Evolutionary conservation across 2,329 filamentous ascomycete genomes (phyloP).

Genomic region (Arachnomyces sp.): DNA sequence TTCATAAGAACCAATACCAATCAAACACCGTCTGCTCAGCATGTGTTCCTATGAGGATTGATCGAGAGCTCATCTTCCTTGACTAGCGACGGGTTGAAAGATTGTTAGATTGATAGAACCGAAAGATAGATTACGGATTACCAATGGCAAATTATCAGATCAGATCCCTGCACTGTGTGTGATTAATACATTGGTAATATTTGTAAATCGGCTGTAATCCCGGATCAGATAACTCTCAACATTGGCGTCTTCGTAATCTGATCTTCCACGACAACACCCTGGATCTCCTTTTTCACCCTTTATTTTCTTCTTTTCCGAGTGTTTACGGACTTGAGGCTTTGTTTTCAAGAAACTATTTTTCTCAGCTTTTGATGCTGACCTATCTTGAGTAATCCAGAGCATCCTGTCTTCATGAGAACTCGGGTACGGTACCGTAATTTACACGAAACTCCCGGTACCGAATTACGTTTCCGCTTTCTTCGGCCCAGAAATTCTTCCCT

Average conservation of each 20-base stretch:
- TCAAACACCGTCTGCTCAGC: too few relatives aligned
- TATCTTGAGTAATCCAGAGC: not conserved
- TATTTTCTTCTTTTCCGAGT: slow-evolving; percentile 6
- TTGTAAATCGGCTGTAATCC: slow-evolving; percentile 14
- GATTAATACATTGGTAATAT: too few relatives aligned
- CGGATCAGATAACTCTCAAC: slow-evolving; percentile 11
- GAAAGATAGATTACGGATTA: too few relatives aligned
- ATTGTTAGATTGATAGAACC: too few relatives aligned
- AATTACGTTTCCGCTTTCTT: not conserved
- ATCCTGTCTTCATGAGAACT: slow-evolving; percentile 4
- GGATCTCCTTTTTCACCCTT: not conserved
- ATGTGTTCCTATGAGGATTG: too few relatives aligned
- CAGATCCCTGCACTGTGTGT: too few relatives aligned
- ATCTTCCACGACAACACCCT: not conserved
- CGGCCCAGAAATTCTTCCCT: slow-evolving; percentile 1
- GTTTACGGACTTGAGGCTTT: slow-evolving; percentile 1
- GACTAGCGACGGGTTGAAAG: too few relatives aligned
- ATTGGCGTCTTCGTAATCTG: slow-evolving; percentile 7
- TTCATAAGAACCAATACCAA: too few relatives aligned
- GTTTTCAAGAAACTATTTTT: slow-evolving; percentile 1
- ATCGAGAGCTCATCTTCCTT: slow-evolving; percentile 15
- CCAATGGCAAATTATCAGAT: too few relatives aligned
- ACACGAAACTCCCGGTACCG: slow-evolving; percentile 3
- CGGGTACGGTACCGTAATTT: slow-evolving; percentile 1
- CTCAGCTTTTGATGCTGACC: not conserved